Base-by-base conservation (phyloP, 768 basidiomycete species). In the Clathrus columnatus region DNA sequence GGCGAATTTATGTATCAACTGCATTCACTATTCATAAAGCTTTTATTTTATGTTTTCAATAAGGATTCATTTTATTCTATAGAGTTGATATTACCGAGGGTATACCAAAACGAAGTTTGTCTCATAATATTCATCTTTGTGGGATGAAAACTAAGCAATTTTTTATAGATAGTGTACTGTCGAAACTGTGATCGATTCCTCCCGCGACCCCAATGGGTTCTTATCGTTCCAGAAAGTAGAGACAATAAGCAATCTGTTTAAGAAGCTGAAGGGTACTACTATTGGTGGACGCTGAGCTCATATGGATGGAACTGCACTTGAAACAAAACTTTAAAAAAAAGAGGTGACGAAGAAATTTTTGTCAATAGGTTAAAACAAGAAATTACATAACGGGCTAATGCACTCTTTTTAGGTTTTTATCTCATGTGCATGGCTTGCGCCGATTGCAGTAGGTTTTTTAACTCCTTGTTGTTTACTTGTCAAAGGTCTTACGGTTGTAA, bases 261-360 rank as follows among this genome's bases (percentile, higher is more conserved):
- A 91, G 89, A 67, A 95, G 94, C 68, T 82, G 98, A 63, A 95
- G 93, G 66, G 93, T 91, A 75, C 92, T 98, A 24, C 87, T 95
- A 48, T 72, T 99, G 43, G 94, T 96, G n/a, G 95, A 98, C 59
- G 96, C 96, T 1, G 90, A 92, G 60, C 98, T 98, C 69, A 91
- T 98, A 64, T 99, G 96, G 96, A 99, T 96, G 20, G 2, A 95
- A 99, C 71, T 93, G n/a, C n/a, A n/a, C n/a, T n/a, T n/a, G n/a
- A n/a, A n/a, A n/a, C 90, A 36, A 93, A 94, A 65, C 80, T 96
- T 30, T 68, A 98, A 59, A 81, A 99, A 73, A 99, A 99, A 75
- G 96, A 98, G 78, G 92, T 92, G 46, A 23, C 81, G 66, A 14
- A 17, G 20, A 8, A 51, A 20, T n/a, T 23, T 8, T 10, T 36